Percentiles rank a stretch among this genome's conserved stretches.
phyloP scores from a whole-genome alignment of 495 filamentous ascomycete species.

The Aspergillus indologenus region DNA sequence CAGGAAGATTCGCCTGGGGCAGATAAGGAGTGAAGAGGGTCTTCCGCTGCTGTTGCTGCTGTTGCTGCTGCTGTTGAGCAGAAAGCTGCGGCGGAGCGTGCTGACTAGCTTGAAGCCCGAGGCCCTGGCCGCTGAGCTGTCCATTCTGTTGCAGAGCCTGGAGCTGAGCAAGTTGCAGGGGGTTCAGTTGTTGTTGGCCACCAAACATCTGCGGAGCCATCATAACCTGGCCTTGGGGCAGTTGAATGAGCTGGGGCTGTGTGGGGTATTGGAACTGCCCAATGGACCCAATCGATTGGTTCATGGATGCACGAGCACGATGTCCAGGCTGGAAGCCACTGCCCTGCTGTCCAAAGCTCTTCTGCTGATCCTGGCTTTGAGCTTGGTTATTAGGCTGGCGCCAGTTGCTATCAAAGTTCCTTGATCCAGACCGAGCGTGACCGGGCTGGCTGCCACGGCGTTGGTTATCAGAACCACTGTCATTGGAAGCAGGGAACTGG shows the following conservation, averaged over 20 bases:
- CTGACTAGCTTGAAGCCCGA: constrained; percentile 69
- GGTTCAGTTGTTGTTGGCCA: constrained; percentile 79
- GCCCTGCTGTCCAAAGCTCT: constrained; percentile 62
- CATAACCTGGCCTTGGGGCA: constrained; percentile 79
- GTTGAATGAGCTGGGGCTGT: constrained; percentile 87
- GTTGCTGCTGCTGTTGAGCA: constrained; percentile 58
- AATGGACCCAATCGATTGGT: constrained; percentile 79
- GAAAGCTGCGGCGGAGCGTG: constrained; percentile 64
- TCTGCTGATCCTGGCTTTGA: constrained; percentile 52
- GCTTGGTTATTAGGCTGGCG: constrained; percentile 75
- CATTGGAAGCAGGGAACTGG: constrained; percentile 64
- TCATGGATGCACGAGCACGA: constrained; percentile 78
- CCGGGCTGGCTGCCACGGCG: constrained; percentile 65
- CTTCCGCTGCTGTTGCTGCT: constrained; percentile 92
- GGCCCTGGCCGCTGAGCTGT: constrained; percentile 74
- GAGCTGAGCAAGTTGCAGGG: constrained; percentile 84
- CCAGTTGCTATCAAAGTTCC: constrained; percentile 98
- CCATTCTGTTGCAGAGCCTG: constrained; percentile 81
- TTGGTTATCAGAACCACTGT: constrained; percentile 59
- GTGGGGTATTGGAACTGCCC: constrained; percentile 86
- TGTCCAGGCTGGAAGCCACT: constrained; percentile 86
- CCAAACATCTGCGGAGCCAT: constrained; percentile 71
- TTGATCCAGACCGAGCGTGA: constrained; percentile 75
- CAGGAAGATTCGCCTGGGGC: constrained; percentile 90
- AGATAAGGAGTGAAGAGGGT: constrained; percentile 98